A percentile compares a stretch with the other conserved stretches of the same genome.
phyloP scores from a whole-genome alignment of 352 stramenopile species.

The Stramenopiles sp. region DNA sequence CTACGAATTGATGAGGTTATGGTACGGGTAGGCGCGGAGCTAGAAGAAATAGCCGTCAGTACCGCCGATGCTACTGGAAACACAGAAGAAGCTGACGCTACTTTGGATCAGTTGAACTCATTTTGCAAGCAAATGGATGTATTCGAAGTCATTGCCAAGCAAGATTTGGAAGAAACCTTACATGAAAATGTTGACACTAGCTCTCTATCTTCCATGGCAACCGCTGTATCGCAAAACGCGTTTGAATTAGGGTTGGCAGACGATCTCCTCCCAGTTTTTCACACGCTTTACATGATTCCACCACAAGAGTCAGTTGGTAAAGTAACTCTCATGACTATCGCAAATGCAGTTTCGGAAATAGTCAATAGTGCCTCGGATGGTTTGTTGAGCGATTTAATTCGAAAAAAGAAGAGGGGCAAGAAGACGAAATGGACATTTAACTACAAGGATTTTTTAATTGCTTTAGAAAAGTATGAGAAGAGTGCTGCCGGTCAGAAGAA shows the following conservation, averaged over 20 bases:
- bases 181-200: conserved; percentile 10
- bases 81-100: not conserved
- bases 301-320: not conserved
- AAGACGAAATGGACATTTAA: not conserved
- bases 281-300: conserved; percentile 9
- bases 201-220: not conserved
- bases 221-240: not conserved
- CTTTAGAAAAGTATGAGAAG: not conserved
- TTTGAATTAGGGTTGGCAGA: conserved; percentile 2
- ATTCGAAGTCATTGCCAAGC: not conserved
- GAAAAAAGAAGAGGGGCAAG: not conserved
- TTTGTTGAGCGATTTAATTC: not conserved
- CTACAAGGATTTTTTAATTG: not conserved
- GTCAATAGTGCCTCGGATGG: not conserved
- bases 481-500: not conserved
- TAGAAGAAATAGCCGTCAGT: not conserved
- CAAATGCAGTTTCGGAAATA: conserved; percentile 3
- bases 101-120: not conserved
- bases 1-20: conserved; percentile 5
- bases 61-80: not conserved
- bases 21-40: not conserved
- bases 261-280: not conserved
- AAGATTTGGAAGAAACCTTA: conserved; percentile 8
- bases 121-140: conserved; percentile 14
- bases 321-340: not conserved